phyloP scores from a whole-genome alignment of 176 grass and related monocot genomes.

The Microstegium vimineum region DNA sequence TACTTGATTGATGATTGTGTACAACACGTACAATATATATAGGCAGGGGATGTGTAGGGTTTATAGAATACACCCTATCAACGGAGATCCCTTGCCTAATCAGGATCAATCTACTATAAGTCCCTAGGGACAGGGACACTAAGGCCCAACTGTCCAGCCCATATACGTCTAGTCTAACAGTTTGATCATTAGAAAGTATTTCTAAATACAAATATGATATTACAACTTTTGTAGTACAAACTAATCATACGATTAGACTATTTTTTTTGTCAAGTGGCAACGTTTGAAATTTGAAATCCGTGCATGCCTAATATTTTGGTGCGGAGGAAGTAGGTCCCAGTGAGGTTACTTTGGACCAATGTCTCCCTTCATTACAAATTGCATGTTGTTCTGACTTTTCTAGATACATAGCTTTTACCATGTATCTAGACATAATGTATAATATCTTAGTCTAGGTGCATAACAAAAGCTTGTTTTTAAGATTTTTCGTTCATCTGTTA shows the following conservation, averaged over 20 bases:
- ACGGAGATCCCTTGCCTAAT: too few relatives aligned
- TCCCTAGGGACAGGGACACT: too few relatives aligned
- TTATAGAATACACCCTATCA: too few relatives aligned
- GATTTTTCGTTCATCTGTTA: neutral
- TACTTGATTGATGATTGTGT: too few relatives aligned
- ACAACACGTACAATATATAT: too few relatives aligned
- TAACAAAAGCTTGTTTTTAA: neutral
- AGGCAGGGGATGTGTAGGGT: too few relatives aligned
- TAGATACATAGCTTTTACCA: neutral
- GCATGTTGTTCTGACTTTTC: neutral
- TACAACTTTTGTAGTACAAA: neutral
- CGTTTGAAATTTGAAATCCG: neutral
- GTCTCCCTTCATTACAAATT: neutral
- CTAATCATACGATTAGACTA: neutral
- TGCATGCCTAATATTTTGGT: neutral
- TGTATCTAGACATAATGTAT: neutral
- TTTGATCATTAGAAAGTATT: neutral
- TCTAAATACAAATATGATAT: neutral
- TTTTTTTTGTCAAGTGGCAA: neutral
- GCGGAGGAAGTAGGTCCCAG: neutral
- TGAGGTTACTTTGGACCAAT: neutral
- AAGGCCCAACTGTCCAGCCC: too few relatives aligned
- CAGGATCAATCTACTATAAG: too few relatives aligned
- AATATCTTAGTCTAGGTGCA: neutral
- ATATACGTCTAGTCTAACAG: too few relatives aligned